Percentiles rank a stretch among this genome's conserved stretches.
Conservation (phyloP, 257 asterid species). For the Echites panduratus region DNA sequence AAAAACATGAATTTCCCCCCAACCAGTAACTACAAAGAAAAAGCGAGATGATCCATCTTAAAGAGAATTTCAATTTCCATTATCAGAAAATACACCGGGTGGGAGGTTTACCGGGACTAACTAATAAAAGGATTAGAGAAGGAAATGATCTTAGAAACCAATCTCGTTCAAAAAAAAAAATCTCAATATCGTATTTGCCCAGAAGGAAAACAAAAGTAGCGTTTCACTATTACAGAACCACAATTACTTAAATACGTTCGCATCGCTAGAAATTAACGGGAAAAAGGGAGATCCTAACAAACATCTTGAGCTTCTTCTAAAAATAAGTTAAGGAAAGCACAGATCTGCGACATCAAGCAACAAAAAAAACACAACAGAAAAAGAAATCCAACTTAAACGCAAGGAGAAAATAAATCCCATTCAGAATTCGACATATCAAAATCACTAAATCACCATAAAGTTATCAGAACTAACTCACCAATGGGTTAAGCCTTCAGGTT, state of each 20-base stretch:
- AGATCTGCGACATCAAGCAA: constrained; percentile 16
- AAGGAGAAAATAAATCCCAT: background rate
- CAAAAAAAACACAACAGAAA: background rate
- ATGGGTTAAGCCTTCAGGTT: background rate
- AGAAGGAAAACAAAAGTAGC: no score
- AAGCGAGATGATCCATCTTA: no score
- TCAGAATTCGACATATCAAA: background rate
- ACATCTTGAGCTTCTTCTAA: background rate
- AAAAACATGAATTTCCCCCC: background rate
- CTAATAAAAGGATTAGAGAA: no score
- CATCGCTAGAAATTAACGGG: background rate
- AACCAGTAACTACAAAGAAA: no score
- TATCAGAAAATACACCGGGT: no score
- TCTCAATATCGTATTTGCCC: no score
- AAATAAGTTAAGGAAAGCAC: background rate
- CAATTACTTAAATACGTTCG: no score
- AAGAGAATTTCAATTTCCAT: no score
- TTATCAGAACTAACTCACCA: constrained; percentile 5
- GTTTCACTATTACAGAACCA: no score
- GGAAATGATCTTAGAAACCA: no score
- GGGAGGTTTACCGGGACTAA: no score
- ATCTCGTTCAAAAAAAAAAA: no score
- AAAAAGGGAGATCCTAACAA: background rate
- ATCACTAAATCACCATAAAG: background rate
- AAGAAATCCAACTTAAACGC: background rate